These are phyloP conservation scores for Globisporangium lucens DNA, from an alignment of 352 stramenopile genomes.

Conservation along the genomic window DNA sequence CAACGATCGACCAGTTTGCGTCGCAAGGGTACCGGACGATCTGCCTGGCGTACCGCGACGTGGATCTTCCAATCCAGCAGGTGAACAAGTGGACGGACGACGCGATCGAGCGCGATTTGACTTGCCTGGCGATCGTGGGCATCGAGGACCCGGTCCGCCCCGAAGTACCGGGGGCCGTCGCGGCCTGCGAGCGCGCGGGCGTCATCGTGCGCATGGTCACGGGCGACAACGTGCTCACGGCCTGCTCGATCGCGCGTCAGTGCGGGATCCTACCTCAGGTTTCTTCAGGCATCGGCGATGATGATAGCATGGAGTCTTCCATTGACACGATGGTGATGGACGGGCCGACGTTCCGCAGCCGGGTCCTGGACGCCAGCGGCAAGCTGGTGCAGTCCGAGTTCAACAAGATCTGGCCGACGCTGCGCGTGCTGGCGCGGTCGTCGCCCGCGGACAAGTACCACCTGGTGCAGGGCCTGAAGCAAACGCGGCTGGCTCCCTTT, in stretches of 20 bases:
- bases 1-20: conserved; percentile 65
- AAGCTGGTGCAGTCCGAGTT: conserved; percentile 64
- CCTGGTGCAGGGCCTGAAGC: conserved; percentile 87
- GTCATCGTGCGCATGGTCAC: conserved; percentile 92
- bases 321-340: conserved; percentile 29
- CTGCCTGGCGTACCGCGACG: conserved; percentile 52
- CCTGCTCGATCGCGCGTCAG: conserved; percentile 80
- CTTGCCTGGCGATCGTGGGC: conserved; percentile 77
- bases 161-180: conserved; percentile 88
- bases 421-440: conserved; percentile 90
- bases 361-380: conserved; percentile 44
- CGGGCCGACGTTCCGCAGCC: conserved; percentile 48
- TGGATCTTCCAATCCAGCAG: conserved; percentile 19
- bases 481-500: conserved; percentile 21
- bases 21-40: conserved; percentile 70
- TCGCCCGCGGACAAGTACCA: conserved; percentile 89
- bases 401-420: conserved; percentile 74
- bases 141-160: conserved; percentile 92
- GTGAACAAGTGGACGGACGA: conserved; percentile 22
- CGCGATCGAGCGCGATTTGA: conserved; percentile 33
- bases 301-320: no score
- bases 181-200: conserved; percentile 88
- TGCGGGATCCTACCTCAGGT: conserved; percentile 78
- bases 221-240: conserved; percentile 90
- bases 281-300: no score